These are phyloP conservation scores for Penicillium sp. DNA, from an alignment of 2,329 filamentous ascomycete genomes.

Conservation along the genomic window DNA sequence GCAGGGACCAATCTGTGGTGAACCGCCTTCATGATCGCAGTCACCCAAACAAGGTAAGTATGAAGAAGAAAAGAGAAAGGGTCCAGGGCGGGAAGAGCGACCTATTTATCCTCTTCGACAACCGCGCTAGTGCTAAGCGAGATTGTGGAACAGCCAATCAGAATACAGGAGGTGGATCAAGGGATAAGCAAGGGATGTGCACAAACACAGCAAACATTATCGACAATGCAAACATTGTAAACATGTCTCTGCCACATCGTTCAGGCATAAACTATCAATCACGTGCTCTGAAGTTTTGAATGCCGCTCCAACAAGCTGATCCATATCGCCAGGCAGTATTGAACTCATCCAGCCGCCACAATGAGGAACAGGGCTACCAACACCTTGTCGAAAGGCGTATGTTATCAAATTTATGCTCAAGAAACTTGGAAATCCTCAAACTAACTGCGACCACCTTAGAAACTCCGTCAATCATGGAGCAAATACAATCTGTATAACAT, in stretches of 20 bases:
- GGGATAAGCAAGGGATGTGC: not conserved
- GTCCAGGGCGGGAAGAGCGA: conserved; percentile 19
- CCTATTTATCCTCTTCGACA: conserved; percentile 31
- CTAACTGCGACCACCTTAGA: conserved; percentile 55
- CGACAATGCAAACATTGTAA: not conserved
- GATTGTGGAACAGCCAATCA: conserved; percentile 17
- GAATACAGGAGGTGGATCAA: not conserved
- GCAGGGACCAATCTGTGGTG: conserved; percentile 53
- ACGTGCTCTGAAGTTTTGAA: conserved; percentile 40
- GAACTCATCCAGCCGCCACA: conserved; percentile 26
- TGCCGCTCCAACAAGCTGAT: conserved; percentile 12
- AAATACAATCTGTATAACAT: conserved; percentile 97
- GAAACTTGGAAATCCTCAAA: not conserved
- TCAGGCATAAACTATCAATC: conserved; percentile 4
- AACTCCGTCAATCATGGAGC: conserved; percentile 94
- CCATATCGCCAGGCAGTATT: conserved; percentile 14
- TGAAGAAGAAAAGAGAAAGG: conserved; percentile 48
- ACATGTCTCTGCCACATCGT: conserved; percentile 8
- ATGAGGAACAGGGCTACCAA: conserved; percentile 50
- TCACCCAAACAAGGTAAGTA: conserved; percentile 55
- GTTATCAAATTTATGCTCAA: conserved; percentile 10
- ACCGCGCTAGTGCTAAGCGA: conserved; percentile 35
- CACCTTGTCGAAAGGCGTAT: conserved; percentile 43
- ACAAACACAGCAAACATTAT: not conserved
- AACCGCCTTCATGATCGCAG: conserved; percentile 49